Evolutionary conservation across 176 grass and related monocot species (phyloP).

Genomic region (Phyllostachys edulis): DNA sequence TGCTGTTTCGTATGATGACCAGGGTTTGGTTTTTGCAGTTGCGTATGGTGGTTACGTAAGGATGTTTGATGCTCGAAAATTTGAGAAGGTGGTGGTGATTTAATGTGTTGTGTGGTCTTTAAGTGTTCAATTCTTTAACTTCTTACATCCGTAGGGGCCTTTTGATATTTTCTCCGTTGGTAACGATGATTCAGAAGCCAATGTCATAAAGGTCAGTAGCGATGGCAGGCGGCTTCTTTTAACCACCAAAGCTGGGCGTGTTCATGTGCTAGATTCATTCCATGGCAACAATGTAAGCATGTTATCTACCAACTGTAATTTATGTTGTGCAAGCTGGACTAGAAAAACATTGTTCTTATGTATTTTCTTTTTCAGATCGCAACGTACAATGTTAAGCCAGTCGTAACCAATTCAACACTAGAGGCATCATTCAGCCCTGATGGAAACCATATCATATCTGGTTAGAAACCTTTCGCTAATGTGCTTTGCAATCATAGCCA

Average conservation of each 20-base stretch:
- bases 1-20: slow-evolving; percentile 94
- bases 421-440: slow-evolving; percentile 98
- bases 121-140: slow-evolving; percentile 15
- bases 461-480: slow-evolving; percentile 31
- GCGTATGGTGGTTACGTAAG: slow-evolving; percentile 70
- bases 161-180: slow-evolving; percentile 78
- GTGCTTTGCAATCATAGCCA: not conserved
- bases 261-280: slow-evolving; percentile 97
- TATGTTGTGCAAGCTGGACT: not conserved
- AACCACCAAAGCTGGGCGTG: slow-evolving; percentile 77
- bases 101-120: not conserved
- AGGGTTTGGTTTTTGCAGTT: slow-evolving; percentile 88
- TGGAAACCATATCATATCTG: slow-evolving; percentile 88
- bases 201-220: slow-evolving; percentile 92
- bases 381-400: slow-evolving; percentile 87
- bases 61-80: slow-evolving; percentile 85
- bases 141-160: slow-evolving; percentile 57
- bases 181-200: slow-evolving; percentile 70
- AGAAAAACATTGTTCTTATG: not conserved
- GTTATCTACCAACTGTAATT: slow-evolving; percentile 11
- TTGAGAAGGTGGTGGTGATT: slow-evolving; percentile 71
- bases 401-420: slow-evolving; percentile 62
- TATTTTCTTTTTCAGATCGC: slow-evolving; percentile 41
- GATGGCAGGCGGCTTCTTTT: slow-evolving; percentile 83
- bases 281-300: slow-evolving; percentile 69